Base-by-base conservation (phyloP, 106 monocot species). In the Platanthera guangdongensis region DNA sequence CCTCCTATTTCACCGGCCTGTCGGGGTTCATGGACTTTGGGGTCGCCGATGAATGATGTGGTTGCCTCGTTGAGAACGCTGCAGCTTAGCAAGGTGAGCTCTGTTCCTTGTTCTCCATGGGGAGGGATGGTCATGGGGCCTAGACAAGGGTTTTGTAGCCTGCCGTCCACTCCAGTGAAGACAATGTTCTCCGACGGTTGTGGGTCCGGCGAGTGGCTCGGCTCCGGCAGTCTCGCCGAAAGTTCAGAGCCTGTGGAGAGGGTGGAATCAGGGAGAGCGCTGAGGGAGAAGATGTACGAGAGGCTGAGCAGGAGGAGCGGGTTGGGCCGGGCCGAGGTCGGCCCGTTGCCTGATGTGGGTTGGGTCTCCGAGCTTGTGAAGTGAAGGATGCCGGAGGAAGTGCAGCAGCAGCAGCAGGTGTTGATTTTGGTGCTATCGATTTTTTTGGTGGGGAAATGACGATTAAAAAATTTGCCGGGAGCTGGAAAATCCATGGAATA, bases 301-400 rank as follows among this genome's bases (percentile, higher is more conserved):
- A 79, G 71, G 75, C 70, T 83, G 16, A 83, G 83, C 74, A 80
- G 77, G 68, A 80, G 68, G 48, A 68, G 11, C 5, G 47, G 54
- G 3, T 9, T 67, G 71, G 48, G 4, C 6, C 51, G 57, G 39
- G 30, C 15, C 11, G 75, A 51, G 21, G 57, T 14, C 14, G 68
- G 45, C 32, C 4, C 59, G 16, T 76, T 10, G 47, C 85, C 85
- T 0, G 85, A 85, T 32, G 50, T 85, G 0, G 85, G 79, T 1
- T 85, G 85, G 85, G 79, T 85, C 4, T 79, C 82, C 0, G 85
- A 85, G 32, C 67, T 85, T 52, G 75, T 85, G 59, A 79, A 60
- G 81, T 81, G 57, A 69, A 0, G 6, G 11, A 8, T 39, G 28
- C 9, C 1, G 7, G 53, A 53, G 9, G 53, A 53, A 53, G 53